A percentile compares a stretch with the other conserved stretches of the same genome.
Conservation (phyloP, 2,329 filamentous ascomycete species). For the Penicillium sp. region DNA sequence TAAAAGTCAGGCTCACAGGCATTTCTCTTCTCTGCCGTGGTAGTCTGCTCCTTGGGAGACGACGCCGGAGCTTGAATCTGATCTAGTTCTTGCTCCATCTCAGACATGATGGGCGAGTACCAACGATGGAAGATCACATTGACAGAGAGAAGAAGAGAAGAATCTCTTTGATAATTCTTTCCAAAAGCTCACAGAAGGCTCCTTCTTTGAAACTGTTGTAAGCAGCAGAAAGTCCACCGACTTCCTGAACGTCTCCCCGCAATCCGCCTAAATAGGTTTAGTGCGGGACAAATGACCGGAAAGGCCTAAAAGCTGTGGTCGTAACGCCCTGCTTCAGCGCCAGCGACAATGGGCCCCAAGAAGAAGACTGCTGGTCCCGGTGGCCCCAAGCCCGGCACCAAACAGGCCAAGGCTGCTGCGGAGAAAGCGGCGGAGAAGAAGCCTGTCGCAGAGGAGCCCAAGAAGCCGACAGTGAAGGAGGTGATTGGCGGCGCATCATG, state of each 20-base stretch:
- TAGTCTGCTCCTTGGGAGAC: neutral
- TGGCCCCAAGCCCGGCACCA: slow-evolving; percentile 49
- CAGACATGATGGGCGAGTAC: slow-evolving; percentile 11
- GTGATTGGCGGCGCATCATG: slow-evolving; percentile 93
- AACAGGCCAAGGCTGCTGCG: slow-evolving; percentile 49
- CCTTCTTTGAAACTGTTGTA: neutral
- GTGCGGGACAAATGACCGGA: slow-evolving; percentile 39
- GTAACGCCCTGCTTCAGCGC: slow-evolving; percentile 15
- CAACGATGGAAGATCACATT: slow-evolving; percentile 6
- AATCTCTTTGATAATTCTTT: no score
- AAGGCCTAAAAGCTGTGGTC: slow-evolving; percentile 15
- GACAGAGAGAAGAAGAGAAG: neutral
- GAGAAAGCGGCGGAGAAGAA: slow-evolving; percentile 42
- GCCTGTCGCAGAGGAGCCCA: slow-evolving; percentile 52
- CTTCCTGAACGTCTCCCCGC: slow-evolving; percentile 27
- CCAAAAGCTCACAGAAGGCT: neutral
- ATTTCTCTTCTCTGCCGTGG: slow-evolving; percentile 43
- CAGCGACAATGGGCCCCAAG: slow-evolving; percentile 48
- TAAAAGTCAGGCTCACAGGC: slow-evolving; percentile 38
- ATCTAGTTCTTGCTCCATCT: slow-evolving; percentile 7
- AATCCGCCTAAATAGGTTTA: slow-evolving; percentile 36
- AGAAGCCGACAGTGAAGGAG: slow-evolving; percentile 69
- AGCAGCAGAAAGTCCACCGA: neutral
- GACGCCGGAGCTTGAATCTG: slow-evolving; percentile 9
- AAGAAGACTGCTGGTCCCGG: slow-evolving; percentile 48